Conservation (phyloP, 805 yeast genomes). For the Suhomyces xylopsoci region DNA sequence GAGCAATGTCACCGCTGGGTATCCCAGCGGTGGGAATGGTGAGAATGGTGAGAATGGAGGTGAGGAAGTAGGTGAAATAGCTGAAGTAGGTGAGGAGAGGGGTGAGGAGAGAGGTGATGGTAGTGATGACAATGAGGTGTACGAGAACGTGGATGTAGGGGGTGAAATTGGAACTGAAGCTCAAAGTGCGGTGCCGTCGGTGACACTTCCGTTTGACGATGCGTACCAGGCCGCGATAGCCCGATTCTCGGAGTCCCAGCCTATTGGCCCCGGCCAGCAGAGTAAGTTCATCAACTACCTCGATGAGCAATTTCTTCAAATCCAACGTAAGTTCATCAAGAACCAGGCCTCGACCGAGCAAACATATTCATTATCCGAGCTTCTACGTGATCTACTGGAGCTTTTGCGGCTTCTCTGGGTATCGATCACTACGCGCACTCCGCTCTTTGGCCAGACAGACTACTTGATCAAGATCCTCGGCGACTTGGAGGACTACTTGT, state of each 20-base stretch:
- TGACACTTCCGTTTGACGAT: constrained; percentile 31
- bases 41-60: neutral
- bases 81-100: neutral
- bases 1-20: too few relatives aligned
- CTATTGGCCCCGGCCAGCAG: constrained; percentile 43
- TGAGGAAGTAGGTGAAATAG: neutral
- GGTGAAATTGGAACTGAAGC: neutral
- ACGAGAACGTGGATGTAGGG: neutral
- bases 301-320: constrained; percentile 49
- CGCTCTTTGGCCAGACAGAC: constrained; percentile 57
- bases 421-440: constrained; percentile 37
- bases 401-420: constrained; percentile 61
- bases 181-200: constrained; percentile 5
- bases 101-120: constrained; percentile 1
- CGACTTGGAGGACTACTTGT: constrained; percentile 60
- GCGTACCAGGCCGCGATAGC: constrained; percentile 15
- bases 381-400: constrained; percentile 45
- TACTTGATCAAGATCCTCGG: constrained; percentile 63
- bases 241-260: constrained; percentile 11
- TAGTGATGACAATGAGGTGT: constrained; percentile 1
- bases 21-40: too few relatives aligned
- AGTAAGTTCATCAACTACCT: constrained; percentile 52
- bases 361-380: constrained; percentile 23
- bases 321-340: constrained; percentile 52
- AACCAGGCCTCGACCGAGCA: constrained; percentile 31